Conservation (phyloP, 1,139 yeast genomes). For the Saccharomyces hybrid region DNA sequence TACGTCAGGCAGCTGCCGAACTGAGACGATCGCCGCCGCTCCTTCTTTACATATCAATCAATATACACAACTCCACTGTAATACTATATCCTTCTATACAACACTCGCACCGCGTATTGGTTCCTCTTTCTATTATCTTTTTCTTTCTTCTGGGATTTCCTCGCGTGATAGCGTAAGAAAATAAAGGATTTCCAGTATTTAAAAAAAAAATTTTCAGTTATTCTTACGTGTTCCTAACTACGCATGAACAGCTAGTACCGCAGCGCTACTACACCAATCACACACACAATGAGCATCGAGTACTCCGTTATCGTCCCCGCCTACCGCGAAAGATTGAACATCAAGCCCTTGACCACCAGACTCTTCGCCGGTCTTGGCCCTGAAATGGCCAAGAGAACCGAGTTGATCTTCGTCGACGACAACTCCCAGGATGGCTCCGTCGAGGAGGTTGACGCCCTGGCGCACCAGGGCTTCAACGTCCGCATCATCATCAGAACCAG, state of each 20-base stretch:
- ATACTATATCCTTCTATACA: not conserved
- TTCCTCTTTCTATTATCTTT: no score
- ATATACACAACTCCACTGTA: not conserved
- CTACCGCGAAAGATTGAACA: slow-evolving; percentile 40
- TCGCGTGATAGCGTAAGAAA: not conserved
- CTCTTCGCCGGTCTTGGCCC: slow-evolving; percentile 41
- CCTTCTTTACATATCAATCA: not conserved
- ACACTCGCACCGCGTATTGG: not conserved
- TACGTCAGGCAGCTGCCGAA: no score
- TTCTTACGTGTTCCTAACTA: not conserved
- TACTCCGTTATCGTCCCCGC: slow-evolving; percentile 42
- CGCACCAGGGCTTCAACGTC: slow-evolving; percentile 40
- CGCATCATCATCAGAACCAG: slow-evolving; percentile 40
- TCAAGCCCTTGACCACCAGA: slow-evolving; percentile 40
- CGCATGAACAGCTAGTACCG: no score
- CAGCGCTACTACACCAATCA: not conserved
- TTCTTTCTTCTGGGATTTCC: not conserved
- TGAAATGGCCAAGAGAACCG: slow-evolving; percentile 35
- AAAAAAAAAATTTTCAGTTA: not conserved
- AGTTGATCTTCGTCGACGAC: slow-evolving; percentile 42
- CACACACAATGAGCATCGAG: slow-evolving; percentile 31
- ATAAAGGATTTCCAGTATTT: not conserved
- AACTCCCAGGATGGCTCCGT: slow-evolving; percentile 44
- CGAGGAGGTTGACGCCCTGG: slow-evolving; percentile 39
- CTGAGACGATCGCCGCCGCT: no score